Evolutionary conservation across 2,329 filamentous ascomycete genomes (phyloP).

Genomic region (Exophiala aquamarina): DNA sequence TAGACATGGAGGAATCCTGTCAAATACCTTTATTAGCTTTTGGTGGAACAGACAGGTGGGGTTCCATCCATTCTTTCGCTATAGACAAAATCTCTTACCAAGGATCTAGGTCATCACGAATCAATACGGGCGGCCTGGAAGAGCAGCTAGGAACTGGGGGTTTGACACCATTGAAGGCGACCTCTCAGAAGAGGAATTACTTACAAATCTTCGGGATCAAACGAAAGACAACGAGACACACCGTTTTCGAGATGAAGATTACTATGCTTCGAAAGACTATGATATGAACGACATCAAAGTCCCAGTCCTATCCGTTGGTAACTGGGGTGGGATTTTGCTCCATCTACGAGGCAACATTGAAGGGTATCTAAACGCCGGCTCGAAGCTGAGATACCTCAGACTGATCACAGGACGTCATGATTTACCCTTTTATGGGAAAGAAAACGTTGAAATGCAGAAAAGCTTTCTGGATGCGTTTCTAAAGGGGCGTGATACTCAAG

Average conservation of each 20-base stretch:
- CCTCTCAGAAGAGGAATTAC: constrained; percentile 36
- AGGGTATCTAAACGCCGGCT: constrained; percentile 62
- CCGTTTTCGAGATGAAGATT: constrained; percentile 61
- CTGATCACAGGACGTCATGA: constrained; percentile 71
- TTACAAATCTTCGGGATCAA: constrained; percentile 41
- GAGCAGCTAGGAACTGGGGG: constrained; percentile 54
- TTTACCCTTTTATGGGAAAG: constrained; percentile 69
- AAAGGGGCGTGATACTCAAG: constrained; percentile 61
- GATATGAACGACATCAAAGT: constrained; percentile 65
- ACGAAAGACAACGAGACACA: constrained; percentile 49
- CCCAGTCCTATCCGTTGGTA: constrained; percentile 65
- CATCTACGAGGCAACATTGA: constrained; percentile 69
- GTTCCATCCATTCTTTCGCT: no score
- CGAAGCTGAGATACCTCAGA: constrained; percentile 66
- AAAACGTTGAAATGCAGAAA: constrained; percentile 66
- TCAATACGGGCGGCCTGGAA: constrained; percentile 63
- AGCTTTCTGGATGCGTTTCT: constrained; percentile 71
- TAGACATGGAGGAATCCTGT: constrained; percentile 62
- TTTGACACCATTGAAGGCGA: constrained; percentile 44
- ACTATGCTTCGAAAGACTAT: constrained; percentile 67
- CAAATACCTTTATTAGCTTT: constrained; percentile 55
- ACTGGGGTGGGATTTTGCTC: constrained; percentile 70
- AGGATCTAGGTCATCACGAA: constrained; percentile 55
- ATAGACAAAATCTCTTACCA: no score
- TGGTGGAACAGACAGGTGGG: constrained; percentile 59